Conservation (phyloP, 257 asterid species). For the Solanum raphanifolium region DNA sequence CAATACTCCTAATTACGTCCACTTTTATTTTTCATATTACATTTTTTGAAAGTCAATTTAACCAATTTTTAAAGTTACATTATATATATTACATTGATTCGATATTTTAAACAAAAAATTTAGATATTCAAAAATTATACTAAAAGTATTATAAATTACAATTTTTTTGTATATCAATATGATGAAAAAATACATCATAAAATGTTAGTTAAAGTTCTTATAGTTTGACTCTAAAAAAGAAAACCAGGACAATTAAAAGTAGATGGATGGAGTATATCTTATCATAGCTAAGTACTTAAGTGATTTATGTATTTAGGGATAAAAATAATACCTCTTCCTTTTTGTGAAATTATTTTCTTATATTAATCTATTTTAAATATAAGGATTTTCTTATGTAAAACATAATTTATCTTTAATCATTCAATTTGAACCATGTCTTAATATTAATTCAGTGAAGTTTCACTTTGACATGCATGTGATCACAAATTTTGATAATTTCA, state of each 20-base stretch:
- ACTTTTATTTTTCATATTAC: too few species aligned
- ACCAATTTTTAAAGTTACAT: too few species aligned
- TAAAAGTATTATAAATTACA: too few species aligned
- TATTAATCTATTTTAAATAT: neutral
- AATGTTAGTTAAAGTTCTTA: too few species aligned
- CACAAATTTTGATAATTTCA: neutral
- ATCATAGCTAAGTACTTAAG: neutral
- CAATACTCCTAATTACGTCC: neutral
- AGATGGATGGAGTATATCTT: neutral
- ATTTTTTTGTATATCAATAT: too few species aligned
- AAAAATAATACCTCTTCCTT: neutral
- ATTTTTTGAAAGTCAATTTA: fast-evolving
- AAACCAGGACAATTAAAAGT: too few species aligned
- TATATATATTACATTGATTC: too few species aligned
- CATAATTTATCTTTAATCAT: neutral
- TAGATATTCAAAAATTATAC: too few species aligned
- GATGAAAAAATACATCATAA: too few species aligned
- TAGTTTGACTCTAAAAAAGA: too few species aligned
- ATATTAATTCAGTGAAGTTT: neutral
- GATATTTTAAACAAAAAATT: too few species aligned
- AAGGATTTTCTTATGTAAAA: neutral
- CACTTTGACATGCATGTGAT: neutral
- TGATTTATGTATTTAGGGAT: neutral
- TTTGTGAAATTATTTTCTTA: neutral
- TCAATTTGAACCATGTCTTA: neutral